A percentile compares a stretch with the other conserved stretches of the same genome.
Evolutionary conservation across 257 asterid species (phyloP).

Genomic region (Lycium barbarum): DNA sequence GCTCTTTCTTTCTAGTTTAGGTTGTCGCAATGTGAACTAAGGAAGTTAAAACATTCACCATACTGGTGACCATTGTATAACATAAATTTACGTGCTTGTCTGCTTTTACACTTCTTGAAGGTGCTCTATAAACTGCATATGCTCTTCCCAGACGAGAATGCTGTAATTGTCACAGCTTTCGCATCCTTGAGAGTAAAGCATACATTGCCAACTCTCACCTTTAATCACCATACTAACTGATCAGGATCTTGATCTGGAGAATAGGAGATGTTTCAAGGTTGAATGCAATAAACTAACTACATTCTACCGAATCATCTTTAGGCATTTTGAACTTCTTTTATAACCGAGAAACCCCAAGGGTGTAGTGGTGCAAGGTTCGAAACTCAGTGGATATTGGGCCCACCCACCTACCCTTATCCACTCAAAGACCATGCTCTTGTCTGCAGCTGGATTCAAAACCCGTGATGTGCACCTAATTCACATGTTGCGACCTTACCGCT

Average conservation of each 20-base stretch:
- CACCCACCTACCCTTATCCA: not conserved
- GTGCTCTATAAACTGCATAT: conserved; percentile 1
- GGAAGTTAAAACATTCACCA: not conserved
- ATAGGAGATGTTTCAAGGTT: not conserved
- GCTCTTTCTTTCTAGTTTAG: conserved; percentile 17
- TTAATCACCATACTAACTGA: conserved; percentile 21
- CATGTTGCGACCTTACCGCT: conserved; percentile 10
- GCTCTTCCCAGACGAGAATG: conserved; percentile 9
- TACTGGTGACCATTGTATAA: not conserved
- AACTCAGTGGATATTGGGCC: not conserved
- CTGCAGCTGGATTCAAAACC: not conserved
- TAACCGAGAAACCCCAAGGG: not conserved
- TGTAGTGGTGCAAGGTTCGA: not conserved
- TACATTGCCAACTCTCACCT: not conserved
- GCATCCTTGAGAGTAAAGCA: conserved; percentile 10
- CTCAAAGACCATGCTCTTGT: not conserved
- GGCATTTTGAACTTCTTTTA: not conserved
- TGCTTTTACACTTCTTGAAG: conserved; percentile 10
- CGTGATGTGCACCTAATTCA: not conserved
- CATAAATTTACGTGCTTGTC: not conserved
- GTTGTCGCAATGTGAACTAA: not conserved
- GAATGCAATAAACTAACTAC: not conserved
- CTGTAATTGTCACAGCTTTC: not conserved
- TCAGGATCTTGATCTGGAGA: not conserved
- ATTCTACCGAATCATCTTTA: not conserved